These are phyloP conservation scores for Acacia crassicarpa DNA, from an alignment of 306 rosid species.

Conservation along the genomic window DNA sequence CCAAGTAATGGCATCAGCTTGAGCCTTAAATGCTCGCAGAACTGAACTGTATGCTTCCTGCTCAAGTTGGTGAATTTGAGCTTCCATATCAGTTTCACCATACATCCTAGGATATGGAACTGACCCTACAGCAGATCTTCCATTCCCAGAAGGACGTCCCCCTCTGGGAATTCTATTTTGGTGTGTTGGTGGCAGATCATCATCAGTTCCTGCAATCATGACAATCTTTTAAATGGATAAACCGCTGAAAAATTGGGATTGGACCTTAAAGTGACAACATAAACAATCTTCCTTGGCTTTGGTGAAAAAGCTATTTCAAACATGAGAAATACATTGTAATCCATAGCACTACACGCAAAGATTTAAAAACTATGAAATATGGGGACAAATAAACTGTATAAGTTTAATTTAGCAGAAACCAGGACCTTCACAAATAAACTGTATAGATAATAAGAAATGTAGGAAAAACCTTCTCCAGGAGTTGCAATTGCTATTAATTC, in stretches of 20 bases:
- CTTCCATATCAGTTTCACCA: conserved; percentile 86
- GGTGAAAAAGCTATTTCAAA: neutral
- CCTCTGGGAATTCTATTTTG: conserved; percentile 85
- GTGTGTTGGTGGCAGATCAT: conserved; percentile 85
- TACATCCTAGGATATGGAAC: conserved; percentile 81
- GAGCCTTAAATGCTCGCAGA: conserved; percentile 99
- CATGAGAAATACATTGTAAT: neutral
- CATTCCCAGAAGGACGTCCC: conserved; percentile 80
- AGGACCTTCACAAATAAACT: conserved; percentile 11
- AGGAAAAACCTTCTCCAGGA: conserved; percentile 77
- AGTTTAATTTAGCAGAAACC: neutral
- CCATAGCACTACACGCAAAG: neutral
- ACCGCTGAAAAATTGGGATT: conserved; percentile 16
- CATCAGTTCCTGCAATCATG: conserved; percentile 74
- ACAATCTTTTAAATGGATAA: conserved; percentile 11
- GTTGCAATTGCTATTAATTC: conserved; percentile 79
- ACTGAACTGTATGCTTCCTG: conserved; percentile 98
- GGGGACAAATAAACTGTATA: neutral
- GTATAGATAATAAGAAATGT: neutral
- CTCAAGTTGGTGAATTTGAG: conserved; percentile 95
- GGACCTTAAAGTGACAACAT: conserved; percentile 5
- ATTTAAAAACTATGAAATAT: neutral
- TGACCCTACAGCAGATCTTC: conserved; percentile 80
- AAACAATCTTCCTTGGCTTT: conserved; percentile 20
- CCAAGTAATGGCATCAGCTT: conserved; percentile 98